phyloP scores from a whole-genome alignment of 2,329 filamentous ascomycete genomes.

The Polychaeton citri region DNA sequence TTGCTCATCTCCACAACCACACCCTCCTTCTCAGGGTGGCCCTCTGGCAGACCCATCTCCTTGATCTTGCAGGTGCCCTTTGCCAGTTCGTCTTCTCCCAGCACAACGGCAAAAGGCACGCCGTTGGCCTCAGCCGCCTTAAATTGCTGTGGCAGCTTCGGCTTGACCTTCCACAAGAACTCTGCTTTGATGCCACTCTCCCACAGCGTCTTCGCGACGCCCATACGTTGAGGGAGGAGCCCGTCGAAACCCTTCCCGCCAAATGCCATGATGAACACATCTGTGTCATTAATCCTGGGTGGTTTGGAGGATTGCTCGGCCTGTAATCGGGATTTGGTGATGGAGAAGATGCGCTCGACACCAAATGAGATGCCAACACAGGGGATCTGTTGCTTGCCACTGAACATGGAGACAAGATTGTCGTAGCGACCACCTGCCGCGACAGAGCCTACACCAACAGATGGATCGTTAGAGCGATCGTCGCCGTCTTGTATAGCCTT shows the following conservation, averaged over 20 bases:
- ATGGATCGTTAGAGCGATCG: constrained; percentile 66
- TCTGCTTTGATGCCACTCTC: constrained; percentile 83
- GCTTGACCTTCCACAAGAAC: constrained; percentile 80
- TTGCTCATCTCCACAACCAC: constrained; percentile 54
- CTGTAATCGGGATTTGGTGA: constrained; percentile 65
- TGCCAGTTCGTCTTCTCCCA: constrained; percentile 81
- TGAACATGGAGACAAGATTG: constrained; percentile 88
- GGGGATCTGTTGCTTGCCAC: constrained; percentile 61
- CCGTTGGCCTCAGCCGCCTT: constrained; percentile 71
- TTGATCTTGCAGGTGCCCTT: constrained; percentile 80
- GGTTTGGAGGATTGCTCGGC: constrained; percentile 42
- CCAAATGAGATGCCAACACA: constrained; percentile 88
- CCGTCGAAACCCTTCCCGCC: constrained; percentile 75
- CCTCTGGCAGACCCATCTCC: constrained; percentile 64
- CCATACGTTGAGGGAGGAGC: constrained; percentile 71
- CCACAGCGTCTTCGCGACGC: constrained; percentile 65
- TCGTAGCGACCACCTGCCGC: constrained; percentile 88
- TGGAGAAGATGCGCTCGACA: constrained; percentile 88
- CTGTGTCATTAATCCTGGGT: constrained; percentile 59
- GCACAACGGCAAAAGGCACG: constrained; percentile 74
- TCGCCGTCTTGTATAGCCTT: constrained; percentile 21
- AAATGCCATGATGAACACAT: constrained; percentile 92
- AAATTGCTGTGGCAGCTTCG: constrained; percentile 79
- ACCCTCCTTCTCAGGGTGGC: constrained; percentile 83
- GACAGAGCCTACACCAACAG: constrained; percentile 71